Evolutionary conservation across 768 basidiomycete species (phyloP).

Genomic region (Ramaria sp.): DNA sequence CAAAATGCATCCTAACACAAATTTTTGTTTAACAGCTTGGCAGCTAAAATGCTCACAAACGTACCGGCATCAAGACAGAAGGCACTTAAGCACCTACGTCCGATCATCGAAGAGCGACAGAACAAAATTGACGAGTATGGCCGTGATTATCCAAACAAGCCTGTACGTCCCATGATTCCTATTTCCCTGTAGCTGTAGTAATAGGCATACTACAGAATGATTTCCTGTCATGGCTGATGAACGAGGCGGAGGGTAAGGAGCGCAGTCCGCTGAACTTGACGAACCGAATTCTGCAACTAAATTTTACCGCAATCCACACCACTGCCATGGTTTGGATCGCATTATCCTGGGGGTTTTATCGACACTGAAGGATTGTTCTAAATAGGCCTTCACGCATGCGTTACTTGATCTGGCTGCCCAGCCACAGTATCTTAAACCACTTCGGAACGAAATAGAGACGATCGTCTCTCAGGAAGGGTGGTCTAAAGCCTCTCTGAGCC

Average conservation of each 20-base stretch:
- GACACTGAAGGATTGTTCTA: not conserved
- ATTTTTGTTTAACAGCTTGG: not conserved
- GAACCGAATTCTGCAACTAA: slow-evolving; percentile 6
- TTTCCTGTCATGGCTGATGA: slow-evolving; percentile 11
- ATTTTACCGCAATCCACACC: slow-evolving; percentile 11
- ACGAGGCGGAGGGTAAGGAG: slow-evolving; percentile 6
- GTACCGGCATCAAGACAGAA: not conserved
- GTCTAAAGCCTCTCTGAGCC: slow-evolving; percentile 20
- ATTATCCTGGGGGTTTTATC: not conserved
- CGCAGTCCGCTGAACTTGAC: not conserved
- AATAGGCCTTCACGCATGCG: slow-evolving; percentile 21
- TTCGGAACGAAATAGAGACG: slow-evolving; percentile 29
- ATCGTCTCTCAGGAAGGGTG: slow-evolving; percentile 16
- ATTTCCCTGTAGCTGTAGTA: not conserved
- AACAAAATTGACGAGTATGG: slow-evolving; percentile 10
- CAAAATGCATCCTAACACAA: not conserved
- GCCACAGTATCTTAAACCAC: slow-evolving; percentile 23
- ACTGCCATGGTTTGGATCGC: slow-evolving; percentile 6
- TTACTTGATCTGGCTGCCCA: slow-evolving; percentile 26
- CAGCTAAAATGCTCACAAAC: not conserved
- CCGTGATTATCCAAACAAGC: slow-evolving; percentile 8
- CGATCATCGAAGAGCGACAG: slow-evolving; percentile 9
- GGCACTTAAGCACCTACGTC: slow-evolving; percentile 1
- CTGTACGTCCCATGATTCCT: slow-evolving; percentile 1
- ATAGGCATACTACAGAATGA: slow-evolving; percentile 3